Evolutionary conservation across 2,329 filamentous ascomycete species (phyloP).

Genomic region (Dactylella cylindrospora): DNA sequence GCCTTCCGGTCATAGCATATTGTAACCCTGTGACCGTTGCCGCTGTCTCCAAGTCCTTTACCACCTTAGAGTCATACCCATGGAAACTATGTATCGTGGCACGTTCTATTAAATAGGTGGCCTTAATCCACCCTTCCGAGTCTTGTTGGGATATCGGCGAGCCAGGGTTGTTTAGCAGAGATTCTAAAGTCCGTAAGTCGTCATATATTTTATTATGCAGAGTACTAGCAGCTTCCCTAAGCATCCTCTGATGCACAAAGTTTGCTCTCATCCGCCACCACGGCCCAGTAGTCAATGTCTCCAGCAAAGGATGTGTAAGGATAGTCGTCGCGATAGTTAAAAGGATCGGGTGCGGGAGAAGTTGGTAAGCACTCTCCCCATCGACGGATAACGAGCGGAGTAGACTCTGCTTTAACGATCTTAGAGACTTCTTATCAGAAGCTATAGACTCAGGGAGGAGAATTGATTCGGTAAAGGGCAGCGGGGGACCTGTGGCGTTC

Average conservation of each 20-base stretch:
- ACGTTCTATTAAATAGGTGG: conserved; percentile 76
- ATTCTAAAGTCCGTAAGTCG: conserved; percentile 58
- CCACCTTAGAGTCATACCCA: conserved; percentile 74
- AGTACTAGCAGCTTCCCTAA: conserved; percentile 64
- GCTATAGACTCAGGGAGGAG: conserved; percentile 55
- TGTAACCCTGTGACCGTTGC: conserved; percentile 68
- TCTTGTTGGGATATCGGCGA: too few relatives aligned
- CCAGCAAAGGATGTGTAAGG: conserved; percentile 56
- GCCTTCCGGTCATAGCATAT: conserved; percentile 78
- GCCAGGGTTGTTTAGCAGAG: conserved; percentile 51
- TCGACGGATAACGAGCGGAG: conserved; percentile 74
- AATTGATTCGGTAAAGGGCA: conserved; percentile 60
- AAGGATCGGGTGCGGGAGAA: conserved; percentile 80
- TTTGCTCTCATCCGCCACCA: conserved; percentile 72
- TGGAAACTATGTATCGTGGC: conserved; percentile 82
- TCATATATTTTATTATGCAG: conserved; percentile 64
- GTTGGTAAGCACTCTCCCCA: conserved; percentile 79
- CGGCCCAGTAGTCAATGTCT: conserved; percentile 52
- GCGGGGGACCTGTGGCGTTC: conserved; percentile 82
- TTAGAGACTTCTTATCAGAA: conserved; percentile 54
- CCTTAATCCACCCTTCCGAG: conserved; percentile 54
- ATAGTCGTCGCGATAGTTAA: conserved; percentile 72
- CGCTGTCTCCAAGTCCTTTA: conserved; percentile 69
- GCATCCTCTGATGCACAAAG: conserved; percentile 69
- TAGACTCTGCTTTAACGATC: conserved; percentile 59